Base-by-base conservation (phyloP, 192 early-diverging fungal species). In the Coemansia sp. region DNA sequence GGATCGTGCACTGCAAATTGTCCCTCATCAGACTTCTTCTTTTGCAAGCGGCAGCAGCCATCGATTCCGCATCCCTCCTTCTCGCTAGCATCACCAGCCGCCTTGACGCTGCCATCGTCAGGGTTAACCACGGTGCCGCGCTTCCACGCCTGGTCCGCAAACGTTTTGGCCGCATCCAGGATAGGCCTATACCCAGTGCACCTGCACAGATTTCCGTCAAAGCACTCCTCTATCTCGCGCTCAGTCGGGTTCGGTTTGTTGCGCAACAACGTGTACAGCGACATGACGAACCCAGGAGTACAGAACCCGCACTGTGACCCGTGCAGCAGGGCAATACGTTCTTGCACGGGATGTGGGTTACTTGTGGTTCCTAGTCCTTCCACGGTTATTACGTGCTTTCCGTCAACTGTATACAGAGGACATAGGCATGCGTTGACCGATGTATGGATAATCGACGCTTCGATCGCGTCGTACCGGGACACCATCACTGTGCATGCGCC, bases 251-350 rank as follows among this genome's bases (percentile, higher is more conserved):
- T 72, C 7, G 85, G 74, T 66, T 93, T 92, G 68, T 91, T 92
- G 55, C 87, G 81, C 57, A 93, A 77, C 42, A 91, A 73, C 16
- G 88, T 84, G 74, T 93, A 95, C 37, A 94, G 84, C 20, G 90
- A 91, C 92, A 94, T 94, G 67, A 89, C 92, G 37, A 95, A 93
- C 21, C 93, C 93, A 3, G 93, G 92, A 2, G 93, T 95, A 62
- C 93, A 95, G 84, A 94, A 94, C 35, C 93, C 93, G 72, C 93
- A 95, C 77, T 95, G 93, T 29, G 88, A 91, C 43, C 90, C 91
- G 59, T 92, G 89, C 69, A 82, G 70, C n/a, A 84, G 65, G 4
- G 91, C 90, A 20, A 95, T 84, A 33, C 80, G 84, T 71, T 91
- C 86, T 63, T 95, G 92, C 21, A 88, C 86, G 15, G 91, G 87